Conservation (phyloP, 495 filamentous ascomycete species). For the Hypoxylon fuscum region DNA sequence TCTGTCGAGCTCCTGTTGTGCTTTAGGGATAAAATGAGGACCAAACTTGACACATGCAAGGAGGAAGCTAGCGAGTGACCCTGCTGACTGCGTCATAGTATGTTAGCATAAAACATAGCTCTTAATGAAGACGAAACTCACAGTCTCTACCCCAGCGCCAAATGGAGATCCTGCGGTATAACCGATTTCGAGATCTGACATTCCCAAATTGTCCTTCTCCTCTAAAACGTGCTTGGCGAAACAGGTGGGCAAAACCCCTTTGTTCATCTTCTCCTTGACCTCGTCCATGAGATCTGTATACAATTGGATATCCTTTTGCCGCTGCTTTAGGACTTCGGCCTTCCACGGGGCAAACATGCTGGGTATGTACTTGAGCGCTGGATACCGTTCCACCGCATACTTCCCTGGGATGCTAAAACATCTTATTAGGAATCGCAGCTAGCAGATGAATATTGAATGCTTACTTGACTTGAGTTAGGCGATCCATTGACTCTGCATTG, state of each 20-base stretch:
- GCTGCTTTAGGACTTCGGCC: constrained; percentile 60
- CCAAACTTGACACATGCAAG: constrained; percentile 65
- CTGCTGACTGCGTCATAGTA: constrained; percentile 51
- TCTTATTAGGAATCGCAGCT: not conserved
- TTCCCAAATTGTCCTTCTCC: constrained; percentile 54
- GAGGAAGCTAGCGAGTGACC: constrained; percentile 61
- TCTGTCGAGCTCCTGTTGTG: constrained; percentile 64
- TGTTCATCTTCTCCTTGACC: constrained; percentile 54
- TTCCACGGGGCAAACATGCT: constrained; percentile 66
- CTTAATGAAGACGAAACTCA: constrained; percentile 45
- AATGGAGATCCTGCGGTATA: constrained; percentile 68
- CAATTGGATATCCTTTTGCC: constrained; percentile 58
- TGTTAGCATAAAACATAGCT: constrained; percentile 57
- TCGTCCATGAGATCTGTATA: constrained; percentile 62
- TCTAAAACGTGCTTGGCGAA: constrained; percentile 61
- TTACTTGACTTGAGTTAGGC: constrained; percentile 64
- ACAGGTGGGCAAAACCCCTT: constrained; percentile 53
- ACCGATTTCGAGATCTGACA: constrained; percentile 63
- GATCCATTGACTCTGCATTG: constrained; percentile 65
- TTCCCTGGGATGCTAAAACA: constrained; percentile 61
- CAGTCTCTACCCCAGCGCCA: constrained; percentile 72
- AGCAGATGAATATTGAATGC: constrained; percentile 3
- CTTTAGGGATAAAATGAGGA: constrained; percentile 53
- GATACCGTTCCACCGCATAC: constrained; percentile 66
- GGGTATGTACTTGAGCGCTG: constrained; percentile 62